Evolutionary conservation across 1,284 basidiomycete species (phyloP).

Genomic region (Puccinia coronata): DNA sequence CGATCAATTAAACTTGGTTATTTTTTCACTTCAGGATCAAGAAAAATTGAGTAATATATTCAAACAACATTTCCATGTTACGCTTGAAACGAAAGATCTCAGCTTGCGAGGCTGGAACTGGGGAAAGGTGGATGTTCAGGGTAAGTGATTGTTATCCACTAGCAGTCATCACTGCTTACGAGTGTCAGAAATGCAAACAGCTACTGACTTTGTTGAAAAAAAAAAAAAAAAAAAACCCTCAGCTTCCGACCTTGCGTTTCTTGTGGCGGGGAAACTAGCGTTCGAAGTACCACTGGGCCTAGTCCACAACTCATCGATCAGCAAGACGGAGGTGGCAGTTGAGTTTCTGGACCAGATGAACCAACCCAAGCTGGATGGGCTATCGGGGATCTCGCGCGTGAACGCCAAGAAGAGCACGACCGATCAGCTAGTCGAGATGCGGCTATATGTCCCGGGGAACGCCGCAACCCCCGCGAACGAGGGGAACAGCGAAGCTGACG

Average conservation of each 20-base stretch:
- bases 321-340: conserved; percentile 93
- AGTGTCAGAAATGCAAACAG: background rate
- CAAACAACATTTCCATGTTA: conserved; percentile 80
- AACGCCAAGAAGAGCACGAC: conserved; percentile 50
- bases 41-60: conserved; percentile 74
- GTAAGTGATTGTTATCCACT: conserved; percentile 61
- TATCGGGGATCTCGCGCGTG: conserved; percentile 59
- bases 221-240: conserved; percentile 23
- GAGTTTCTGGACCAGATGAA: conserved; percentile 72
- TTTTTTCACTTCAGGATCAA: conserved; percentile 69
- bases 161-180: background rate
- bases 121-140: conserved; percentile 92
- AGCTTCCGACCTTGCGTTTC: conserved; percentile 88
- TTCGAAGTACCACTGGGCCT: conserved; percentile 86
- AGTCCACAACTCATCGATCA: conserved; percentile 96
- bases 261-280: conserved; percentile 82
- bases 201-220: background rate
- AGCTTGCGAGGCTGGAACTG: conserved; percentile 98
- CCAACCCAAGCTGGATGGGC: conserved; percentile 60
- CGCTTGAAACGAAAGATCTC: conserved; percentile 81
- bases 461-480: conserved; percentile 63
- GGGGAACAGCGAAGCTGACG: conserved; percentile 54
- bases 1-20: background rate
- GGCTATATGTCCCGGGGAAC: conserved; percentile 91
- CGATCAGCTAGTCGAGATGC: conserved; percentile 93